These are phyloP conservation scores for Silene latifolia DNA, from an alignment of 148 eudicot genomes.

Conservation along the genomic window DNA sequence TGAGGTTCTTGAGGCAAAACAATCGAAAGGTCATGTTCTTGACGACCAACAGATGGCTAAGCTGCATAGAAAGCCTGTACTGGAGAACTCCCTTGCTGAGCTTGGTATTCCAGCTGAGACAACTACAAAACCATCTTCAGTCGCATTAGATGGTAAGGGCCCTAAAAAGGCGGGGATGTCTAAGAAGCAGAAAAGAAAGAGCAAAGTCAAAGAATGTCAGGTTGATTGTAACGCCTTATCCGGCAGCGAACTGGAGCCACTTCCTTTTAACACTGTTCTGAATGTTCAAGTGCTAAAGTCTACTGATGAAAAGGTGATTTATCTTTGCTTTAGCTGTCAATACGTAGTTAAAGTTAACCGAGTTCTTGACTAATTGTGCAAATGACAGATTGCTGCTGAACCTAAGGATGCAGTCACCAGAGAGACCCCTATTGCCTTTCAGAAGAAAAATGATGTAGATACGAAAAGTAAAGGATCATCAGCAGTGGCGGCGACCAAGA, in stretches of 20 bases:
- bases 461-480: conserved; percentile 28
- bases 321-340: not conserved
- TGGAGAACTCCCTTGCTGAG: conserved; percentile 72
- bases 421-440: conserved; percentile 21
- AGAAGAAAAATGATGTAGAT: conserved; percentile 31
- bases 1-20: conserved; percentile 91
- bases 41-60: conserved; percentile 93
- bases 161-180: conserved; percentile 52
- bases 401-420: conserved; percentile 23
- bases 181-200: conserved; percentile 70
- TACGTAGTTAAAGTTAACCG: not conserved
- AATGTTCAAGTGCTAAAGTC: conserved; percentile 32
- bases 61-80: conserved; percentile 50
- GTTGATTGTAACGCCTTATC: conserved; percentile 29
- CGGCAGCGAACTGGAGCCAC: conserved; percentile 26
- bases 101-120: conserved; percentile 69
- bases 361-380: not conserved
- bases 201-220: conserved; percentile 44
- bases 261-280: conserved; percentile 32
- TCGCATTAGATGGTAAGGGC: conserved; percentile 43
- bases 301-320: conserved; percentile 46
- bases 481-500: conserved; percentile 47
- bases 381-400: conserved; percentile 37
- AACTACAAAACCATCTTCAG: conserved; percentile 31
- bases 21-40: conserved; percentile 61